These are phyloP conservation scores for Penicillium taxi DNA, from an alignment of 495 filamentous ascomycete genomes.

Conservation along the genomic window DNA sequence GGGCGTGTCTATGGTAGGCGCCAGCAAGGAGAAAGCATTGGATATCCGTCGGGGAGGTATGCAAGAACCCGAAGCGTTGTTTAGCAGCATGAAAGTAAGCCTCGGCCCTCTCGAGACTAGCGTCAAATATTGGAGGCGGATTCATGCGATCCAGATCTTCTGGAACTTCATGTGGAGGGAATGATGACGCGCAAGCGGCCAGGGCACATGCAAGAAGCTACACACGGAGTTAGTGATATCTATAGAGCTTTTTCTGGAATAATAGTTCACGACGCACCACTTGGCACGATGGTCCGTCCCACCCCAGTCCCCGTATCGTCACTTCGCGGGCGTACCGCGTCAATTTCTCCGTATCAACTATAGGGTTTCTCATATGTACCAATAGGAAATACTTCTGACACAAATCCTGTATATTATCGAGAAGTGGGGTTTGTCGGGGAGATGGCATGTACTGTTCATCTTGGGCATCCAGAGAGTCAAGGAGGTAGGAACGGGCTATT, in stretches of 20 bases:
- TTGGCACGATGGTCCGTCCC: constrained; percentile 23
- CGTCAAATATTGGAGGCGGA: constrained; percentile 14
- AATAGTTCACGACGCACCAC: constrained; percentile 21
- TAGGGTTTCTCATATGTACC: constrained; percentile 16
- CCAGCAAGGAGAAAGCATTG: constrained; percentile 24
- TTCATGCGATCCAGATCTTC: constrained; percentile 15
- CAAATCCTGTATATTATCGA: constrained; percentile 15
- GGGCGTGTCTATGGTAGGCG: constrained; percentile 17
- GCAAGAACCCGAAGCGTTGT: constrained; percentile 18
- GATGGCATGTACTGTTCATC: neutral
- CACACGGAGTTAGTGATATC: constrained; percentile 3
- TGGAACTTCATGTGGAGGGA: constrained; percentile 11
- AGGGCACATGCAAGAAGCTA: constrained; percentile 24
- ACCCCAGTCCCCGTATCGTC: constrained; percentile 18
- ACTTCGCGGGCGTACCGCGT: constrained; percentile 20
- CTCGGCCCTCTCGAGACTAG: constrained; percentile 17
- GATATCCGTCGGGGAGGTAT: constrained; percentile 20
- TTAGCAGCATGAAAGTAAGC: constrained; percentile 23
- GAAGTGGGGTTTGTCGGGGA: constrained; percentile 8
- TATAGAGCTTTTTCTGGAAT: neutral
- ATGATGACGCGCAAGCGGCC: constrained; percentile 13
- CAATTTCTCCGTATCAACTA: constrained; percentile 17
- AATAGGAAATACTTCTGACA: constrained; percentile 15
- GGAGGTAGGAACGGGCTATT: constrained; percentile 19
- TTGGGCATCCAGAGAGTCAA: constrained; percentile 19